Conservation (phyloP, 345 rosid species). For the Hirschfeldia incana region DNA sequence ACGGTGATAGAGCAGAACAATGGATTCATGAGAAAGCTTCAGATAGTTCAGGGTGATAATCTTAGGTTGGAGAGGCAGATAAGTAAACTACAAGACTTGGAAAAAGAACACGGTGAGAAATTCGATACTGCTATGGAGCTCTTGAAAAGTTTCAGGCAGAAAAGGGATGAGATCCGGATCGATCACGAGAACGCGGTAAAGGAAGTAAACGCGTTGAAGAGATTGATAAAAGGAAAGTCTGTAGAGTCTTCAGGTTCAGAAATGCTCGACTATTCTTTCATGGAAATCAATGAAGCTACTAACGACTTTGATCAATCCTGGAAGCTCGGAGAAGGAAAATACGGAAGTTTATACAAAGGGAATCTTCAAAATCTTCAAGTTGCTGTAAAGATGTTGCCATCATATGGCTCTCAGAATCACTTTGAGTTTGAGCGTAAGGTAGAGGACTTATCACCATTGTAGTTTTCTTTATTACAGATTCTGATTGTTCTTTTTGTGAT, state of each 20-base stretch:
- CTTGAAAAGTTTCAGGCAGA: constrained; percentile 64
- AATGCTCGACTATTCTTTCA: constrained; percentile 73
- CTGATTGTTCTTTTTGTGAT: constrained; percentile 1
- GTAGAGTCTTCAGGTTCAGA: constrained; percentile 50
- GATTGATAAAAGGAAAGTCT: constrained; percentile 42
- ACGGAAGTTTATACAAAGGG: constrained; percentile 80
- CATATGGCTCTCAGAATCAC: constrained; percentile 64
- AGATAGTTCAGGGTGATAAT: constrained; percentile 53
- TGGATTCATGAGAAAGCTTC: constrained; percentile 51
- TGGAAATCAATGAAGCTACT: constrained; percentile 80
- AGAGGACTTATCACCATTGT: constrained; percentile 20
- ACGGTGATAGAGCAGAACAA: constrained; percentile 49
- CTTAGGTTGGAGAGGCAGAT: constrained; percentile 51
- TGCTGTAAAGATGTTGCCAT: constrained; percentile 85
- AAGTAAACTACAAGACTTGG: constrained; percentile 44
- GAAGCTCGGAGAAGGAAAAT: constrained; percentile 84
- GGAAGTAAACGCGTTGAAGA: constrained; percentile 48
- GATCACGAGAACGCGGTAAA: constrained; percentile 55
- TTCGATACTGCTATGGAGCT: constrained; percentile 77
- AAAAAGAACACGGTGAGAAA: constrained; percentile 74
- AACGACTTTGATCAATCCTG: constrained; percentile 66
- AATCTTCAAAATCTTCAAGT: constrained; percentile 64
- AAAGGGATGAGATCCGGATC: constrained; percentile 63
- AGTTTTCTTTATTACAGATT: background rate
- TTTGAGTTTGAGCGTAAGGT: constrained; percentile 68